Evolutionary conservation across 2,329 filamentous ascomycete genomes (phyloP).

Genomic region (Sclerotiophoma versabilis): DNA sequence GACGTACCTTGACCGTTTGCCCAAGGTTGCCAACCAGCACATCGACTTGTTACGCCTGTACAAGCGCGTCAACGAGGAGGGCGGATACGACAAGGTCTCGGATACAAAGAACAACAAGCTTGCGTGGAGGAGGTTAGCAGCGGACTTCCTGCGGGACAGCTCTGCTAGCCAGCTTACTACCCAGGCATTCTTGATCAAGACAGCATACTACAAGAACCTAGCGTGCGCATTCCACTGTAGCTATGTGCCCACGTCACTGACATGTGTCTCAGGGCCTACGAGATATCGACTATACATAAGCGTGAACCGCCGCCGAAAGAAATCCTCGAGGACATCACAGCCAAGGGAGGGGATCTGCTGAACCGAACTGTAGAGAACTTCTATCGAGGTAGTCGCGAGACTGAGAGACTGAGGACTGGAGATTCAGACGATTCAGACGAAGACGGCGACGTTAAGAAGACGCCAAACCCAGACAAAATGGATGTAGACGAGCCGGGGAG

Average conservation of each 20-base stretch:
- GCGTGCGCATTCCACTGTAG: conserved; percentile 55
- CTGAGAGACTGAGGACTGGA: conserved; percentile 58
- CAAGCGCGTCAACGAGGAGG: conserved; percentile 75
- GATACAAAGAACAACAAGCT: conserved; percentile 76
- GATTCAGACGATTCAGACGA: conserved; percentile 57
- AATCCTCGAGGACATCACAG: conserved; percentile 80
- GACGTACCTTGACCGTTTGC: conserved; percentile 79
- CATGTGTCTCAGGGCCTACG: conserved; percentile 66
- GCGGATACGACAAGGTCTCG: conserved; percentile 82
- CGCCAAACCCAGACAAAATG: conserved; percentile 60
- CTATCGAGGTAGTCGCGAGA: conserved; percentile 56
- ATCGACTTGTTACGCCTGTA: conserved; percentile 82
- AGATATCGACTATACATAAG: conserved; percentile 78
- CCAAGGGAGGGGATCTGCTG: conserved; percentile 81
- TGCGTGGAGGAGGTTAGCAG: conserved; percentile 81
- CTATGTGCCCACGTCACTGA: conserved; percentile 20
- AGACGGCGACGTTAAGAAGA: conserved; percentile 52
- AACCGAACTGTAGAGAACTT: conserved; percentile 82
- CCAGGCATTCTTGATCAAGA: conserved; percentile 86
- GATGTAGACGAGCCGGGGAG: conserved; percentile 59
- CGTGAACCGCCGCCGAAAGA: conserved; percentile 86
- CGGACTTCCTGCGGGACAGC: conserved; percentile 76
- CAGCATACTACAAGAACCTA: conserved; percentile 88
- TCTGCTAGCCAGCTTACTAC: conserved; percentile 72
- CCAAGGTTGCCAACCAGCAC: conserved; percentile 78